Percentiles rank a stretch among this genome's conserved stretches.
These are phyloP conservation scores for Sparassis latifolia DNA, from an alignment of 1,284 basidiomycete genomes.

Conservation along the genomic window DNA sequence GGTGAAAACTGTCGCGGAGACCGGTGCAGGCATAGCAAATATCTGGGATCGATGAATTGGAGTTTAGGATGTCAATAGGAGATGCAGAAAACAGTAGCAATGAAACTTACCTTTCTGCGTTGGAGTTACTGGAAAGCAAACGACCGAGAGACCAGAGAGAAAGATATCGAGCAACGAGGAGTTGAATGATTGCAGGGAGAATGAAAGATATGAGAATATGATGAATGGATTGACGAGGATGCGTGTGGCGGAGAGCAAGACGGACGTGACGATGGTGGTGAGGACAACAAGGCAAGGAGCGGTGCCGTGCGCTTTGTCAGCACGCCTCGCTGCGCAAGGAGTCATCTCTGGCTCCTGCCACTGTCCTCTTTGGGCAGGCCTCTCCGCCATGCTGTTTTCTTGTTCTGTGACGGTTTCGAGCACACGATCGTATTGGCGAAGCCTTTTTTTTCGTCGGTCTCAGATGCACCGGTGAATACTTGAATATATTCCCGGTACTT, in stretches of 20 bases:
- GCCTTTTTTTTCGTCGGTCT: too few species aligned
- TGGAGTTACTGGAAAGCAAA: neutral
- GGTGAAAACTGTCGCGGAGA: constrained; percentile 10
- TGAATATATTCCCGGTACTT: too few species aligned
- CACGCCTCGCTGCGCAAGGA: neutral
- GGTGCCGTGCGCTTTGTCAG: neutral
- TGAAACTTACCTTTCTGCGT: neutral
- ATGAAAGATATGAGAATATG: neutral
- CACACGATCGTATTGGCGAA: too few species aligned
- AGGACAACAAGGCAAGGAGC: neutral
- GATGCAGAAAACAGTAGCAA: neutral
- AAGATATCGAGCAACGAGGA: neutral
- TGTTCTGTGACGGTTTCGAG: too few species aligned
- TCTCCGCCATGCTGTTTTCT: too few species aligned
- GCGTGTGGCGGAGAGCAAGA: neutral
- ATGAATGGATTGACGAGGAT: neutral
- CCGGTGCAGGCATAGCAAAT: constrained; percentile 13
- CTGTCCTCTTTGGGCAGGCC: too few species aligned
- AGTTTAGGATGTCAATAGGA: neutral
- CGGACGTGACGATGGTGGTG: neutral
- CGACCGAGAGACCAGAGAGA: neutral
- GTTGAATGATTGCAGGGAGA: neutral
- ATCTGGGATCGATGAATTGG: constrained; percentile 1
- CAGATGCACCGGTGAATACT: too few species aligned
- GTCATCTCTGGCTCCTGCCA: neutral